Evolutionary conservation across 2,329 filamentous ascomycete genomes (phyloP).

Genomic region (Zymoseptoria tritici): DNA sequence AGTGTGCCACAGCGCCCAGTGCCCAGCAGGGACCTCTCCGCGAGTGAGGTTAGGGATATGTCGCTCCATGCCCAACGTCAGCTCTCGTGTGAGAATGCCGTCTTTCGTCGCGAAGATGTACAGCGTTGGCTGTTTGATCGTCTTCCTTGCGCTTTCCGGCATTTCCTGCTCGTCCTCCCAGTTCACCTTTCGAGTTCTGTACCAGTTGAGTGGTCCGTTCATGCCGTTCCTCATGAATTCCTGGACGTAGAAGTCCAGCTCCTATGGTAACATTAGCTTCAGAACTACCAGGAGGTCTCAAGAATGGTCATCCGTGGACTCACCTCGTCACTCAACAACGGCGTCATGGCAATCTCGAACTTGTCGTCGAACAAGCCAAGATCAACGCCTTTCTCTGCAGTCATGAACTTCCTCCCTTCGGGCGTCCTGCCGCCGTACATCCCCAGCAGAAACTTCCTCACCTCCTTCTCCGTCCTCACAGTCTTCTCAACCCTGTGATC

Average conservation of each 20-base stretch:
- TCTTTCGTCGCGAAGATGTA: constrained; percentile 70
- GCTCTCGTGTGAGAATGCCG: constrained; percentile 59
- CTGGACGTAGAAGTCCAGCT: constrained; percentile 68
- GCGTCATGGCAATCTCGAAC: constrained; percentile 44
- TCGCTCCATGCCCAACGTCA: constrained; percentile 65
- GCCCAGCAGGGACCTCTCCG: constrained; percentile 59
- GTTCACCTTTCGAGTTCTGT: constrained; percentile 66
- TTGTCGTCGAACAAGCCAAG: constrained; percentile 43
- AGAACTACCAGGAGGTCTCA: no score
- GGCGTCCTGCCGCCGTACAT: constrained; percentile 61
- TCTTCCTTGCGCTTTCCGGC: constrained; percentile 12
- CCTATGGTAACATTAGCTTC: no score
- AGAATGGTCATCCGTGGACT: no score
- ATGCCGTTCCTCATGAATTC: constrained; percentile 67
- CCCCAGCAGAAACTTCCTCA: constrained; percentile 63
- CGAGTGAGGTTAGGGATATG: constrained; percentile 58
- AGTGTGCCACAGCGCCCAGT: constrained; percentile 78
- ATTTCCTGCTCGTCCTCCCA: constrained; percentile 60
- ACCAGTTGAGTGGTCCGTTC: constrained; percentile 62
- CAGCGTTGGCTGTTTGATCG: constrained; percentile 49
- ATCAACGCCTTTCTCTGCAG: constrained; percentile 53
- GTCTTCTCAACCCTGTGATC: constrained; percentile 45
- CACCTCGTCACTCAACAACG: constrained; percentile 56
- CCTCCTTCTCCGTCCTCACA: constrained; percentile 44
- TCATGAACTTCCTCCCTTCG: constrained; percentile 52